A percentile compares a stretch with the other conserved stretches of the same genome.
Conservation (phyloP, 306 rosid species). For the Astragalus membranaceus region DNA sequence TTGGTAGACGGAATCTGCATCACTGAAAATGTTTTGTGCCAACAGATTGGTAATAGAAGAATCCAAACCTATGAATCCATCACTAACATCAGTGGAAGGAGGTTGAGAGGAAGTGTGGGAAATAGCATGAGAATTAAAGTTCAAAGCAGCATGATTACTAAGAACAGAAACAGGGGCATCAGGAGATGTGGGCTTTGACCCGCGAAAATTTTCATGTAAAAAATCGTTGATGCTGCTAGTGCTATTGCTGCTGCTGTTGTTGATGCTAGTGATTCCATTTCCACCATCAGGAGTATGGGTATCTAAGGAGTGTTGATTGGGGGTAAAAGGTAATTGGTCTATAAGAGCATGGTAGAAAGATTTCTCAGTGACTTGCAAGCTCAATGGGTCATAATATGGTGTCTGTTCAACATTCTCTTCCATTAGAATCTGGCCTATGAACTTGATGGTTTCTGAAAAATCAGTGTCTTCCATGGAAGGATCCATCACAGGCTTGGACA, state of each 20-base stretch:
- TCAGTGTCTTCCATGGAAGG: constrained; percentile 16
- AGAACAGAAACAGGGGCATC: constrained; percentile 13
- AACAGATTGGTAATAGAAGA: constrained; percentile 33
- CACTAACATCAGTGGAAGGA: background rate
- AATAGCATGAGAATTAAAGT: too few relatives aligned
- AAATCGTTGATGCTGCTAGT: background rate
- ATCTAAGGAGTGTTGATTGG: constrained; percentile 29
- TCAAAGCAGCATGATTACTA: too few relatives aligned
- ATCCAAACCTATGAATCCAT: constrained; percentile 16
- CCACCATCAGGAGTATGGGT: background rate
- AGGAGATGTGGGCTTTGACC: constrained; percentile 26
- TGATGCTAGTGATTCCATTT: background rate
- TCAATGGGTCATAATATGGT: constrained; percentile 42
- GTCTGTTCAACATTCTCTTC: constrained; percentile 51
- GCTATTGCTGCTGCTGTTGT: background rate
- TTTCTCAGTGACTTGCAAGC: constrained; percentile 51
- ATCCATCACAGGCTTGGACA: background rate
- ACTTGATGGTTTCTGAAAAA: constrained; percentile 24
- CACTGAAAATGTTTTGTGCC: constrained; percentile 49
- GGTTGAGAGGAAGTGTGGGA: background rate
- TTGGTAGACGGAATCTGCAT: constrained; percentile 50
- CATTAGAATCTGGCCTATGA: constrained; percentile 48
- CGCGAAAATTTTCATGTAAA: constrained; percentile 2
- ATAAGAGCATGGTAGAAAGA: constrained; percentile 45
- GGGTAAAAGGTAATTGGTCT: constrained; percentile 24